Base-by-base conservation (phyloP, 176 grass and related monocot genomes). In the Ensete ventricosum region DNA sequence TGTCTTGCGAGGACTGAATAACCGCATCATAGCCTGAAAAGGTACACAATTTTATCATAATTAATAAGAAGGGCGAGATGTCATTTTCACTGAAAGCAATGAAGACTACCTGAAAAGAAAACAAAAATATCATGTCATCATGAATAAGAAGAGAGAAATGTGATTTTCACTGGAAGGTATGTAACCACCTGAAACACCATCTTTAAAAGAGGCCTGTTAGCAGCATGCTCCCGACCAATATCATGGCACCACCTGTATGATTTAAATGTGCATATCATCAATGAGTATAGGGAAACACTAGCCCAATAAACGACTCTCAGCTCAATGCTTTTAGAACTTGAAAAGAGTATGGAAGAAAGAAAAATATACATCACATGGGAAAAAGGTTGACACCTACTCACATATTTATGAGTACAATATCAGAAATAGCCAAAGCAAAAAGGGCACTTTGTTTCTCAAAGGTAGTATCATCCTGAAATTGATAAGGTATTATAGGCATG, bases 371-470 rank as follows among this genome's bases (percentile, higher is more conserved):
- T 19, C 20, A 62, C 57, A 62, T 19, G 4, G 1, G 2, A 21
- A 62, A 62, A 62, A 62, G 10, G 6, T 62, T 62, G 14, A 62
- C 20, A 19, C 7, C 13, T 14, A 82, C 89, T 87, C 69, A 96
- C 92, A 92, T 54, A 74, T 96, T 96, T 83, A 96, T 89, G 80
- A 96, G 58, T 64, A 96, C 86, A 80, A 96, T 92, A 77, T 96
- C 92, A 52, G 92, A 96, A 73, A 96, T 75, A 55, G 89, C 89
- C 43, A 96, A 86, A 55, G 89, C 89, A 82, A 96, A 96, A 62
- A 96, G 89, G 64, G 92, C 77, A 67, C 77, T 92, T 83, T 96
- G 89, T 72, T 92, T 96, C 80, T 96, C 92, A 51, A 96, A 96
- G 64, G 87, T 11, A 48, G 92, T 87, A 76, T 76, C 74, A 52